Percentiles rank a stretch among this genome's conserved stretches.
These are phyloP conservation scores for Solanum pinnatisectum DNA, from an alignment of 257 asterid genomes.

Conservation along the genomic window DNA sequence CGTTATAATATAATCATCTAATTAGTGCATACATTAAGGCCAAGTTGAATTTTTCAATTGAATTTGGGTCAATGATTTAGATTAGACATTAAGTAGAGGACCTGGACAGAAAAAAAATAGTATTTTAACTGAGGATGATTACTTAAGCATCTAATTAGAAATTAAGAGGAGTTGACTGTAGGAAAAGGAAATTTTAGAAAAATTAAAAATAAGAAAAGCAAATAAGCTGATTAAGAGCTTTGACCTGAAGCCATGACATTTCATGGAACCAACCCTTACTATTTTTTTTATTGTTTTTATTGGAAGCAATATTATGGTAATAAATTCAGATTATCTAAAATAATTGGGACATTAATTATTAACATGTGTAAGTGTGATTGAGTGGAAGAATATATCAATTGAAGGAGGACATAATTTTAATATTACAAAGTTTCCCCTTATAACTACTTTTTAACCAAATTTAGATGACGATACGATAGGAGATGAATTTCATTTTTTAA, in stretches of 20 bases:
- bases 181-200: neutral
- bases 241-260: slow-evolving; percentile 7
- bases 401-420: neutral
- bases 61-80: slow-evolving; percentile 9
- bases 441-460: too few species aligned
- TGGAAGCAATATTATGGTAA: neutral
- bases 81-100: neutral
- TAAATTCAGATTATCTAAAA: neutral
- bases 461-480: neutral
- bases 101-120: neutral
- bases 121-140: neutral
- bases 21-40: slow-evolving; percentile 33
- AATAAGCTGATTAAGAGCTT: slow-evolving; percentile 12
- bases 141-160: neutral
- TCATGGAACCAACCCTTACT: neutral
- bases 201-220: neutral
- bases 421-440: neutral
- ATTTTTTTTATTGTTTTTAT: neutral
- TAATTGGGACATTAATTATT: neutral
- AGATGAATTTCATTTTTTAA: neutral
- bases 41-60: slow-evolving; percentile 21
- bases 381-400: neutral
- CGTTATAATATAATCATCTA: slow-evolving; percentile 3
- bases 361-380: neutral
- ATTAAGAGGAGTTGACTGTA: neutral